Conservation (phyloP, 176 grass and related monocot species). For the Oryza meridionalis region DNA sequence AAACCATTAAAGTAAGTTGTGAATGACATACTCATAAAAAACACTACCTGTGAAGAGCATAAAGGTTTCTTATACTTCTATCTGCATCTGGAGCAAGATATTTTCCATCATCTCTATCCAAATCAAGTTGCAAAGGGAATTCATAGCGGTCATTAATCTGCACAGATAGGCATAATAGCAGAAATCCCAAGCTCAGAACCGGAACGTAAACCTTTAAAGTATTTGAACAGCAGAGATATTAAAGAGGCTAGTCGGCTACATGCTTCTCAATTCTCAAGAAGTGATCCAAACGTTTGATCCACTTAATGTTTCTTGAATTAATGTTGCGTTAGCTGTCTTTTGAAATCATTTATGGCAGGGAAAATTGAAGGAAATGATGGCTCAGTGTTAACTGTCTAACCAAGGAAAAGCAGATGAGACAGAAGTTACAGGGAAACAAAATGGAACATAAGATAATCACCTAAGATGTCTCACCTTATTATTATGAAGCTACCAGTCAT, state of each 20-base stretch:
- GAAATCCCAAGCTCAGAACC: slow-evolving; percentile 22
- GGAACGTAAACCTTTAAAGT: slow-evolving; percentile 29
- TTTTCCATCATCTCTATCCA: slow-evolving; percentile 89
- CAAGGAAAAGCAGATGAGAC: background rate
- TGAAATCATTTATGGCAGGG: background rate
- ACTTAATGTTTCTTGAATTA: slow-evolving; percentile 20
- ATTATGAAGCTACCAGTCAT: too few relatives aligned
- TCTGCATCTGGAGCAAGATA: slow-evolving; percentile 93
- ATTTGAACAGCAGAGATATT: background rate
- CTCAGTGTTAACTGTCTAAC: background rate
- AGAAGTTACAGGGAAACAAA: background rate
- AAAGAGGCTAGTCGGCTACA: background rate
- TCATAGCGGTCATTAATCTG: slow-evolving; percentile 96
- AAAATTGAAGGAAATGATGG: slow-evolving; percentile 14
- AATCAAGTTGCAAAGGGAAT: slow-evolving; percentile 88
- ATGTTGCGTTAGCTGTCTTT: background rate
- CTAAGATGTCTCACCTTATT: too few relatives aligned
- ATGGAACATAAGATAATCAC: background rate
- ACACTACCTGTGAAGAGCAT: slow-evolving; percentile 84
- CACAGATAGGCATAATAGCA: slow-evolving; percentile 34
- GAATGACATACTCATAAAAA: slow-evolving; percentile 6
- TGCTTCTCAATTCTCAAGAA: background rate
- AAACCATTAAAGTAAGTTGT: slow-evolving; percentile 32
- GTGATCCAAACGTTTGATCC: slow-evolving; percentile 3
- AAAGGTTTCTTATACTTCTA: slow-evolving; percentile 83